Evolutionary conservation across 192 early-diverging fungal genomes (phyloP).

Genomic region (Podila clonocystis): DNA sequence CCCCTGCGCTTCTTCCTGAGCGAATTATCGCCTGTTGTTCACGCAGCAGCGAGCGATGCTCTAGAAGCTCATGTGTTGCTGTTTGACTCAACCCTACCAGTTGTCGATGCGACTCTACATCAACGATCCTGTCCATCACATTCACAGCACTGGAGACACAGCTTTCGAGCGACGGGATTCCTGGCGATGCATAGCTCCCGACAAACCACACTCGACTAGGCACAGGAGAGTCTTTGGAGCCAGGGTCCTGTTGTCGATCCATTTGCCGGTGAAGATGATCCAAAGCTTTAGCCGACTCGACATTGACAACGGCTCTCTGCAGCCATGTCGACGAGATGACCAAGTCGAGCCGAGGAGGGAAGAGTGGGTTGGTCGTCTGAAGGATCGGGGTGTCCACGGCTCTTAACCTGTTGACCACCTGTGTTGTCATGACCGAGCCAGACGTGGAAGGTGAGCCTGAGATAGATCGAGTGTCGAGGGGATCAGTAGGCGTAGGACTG

Average conservation of each 20-base stretch:
- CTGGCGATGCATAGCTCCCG: slow-evolving; percentile 67
- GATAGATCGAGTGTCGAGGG: slow-evolving; percentile 1
- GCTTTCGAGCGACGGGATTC: slow-evolving; percentile 69
- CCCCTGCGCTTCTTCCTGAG: not conserved
- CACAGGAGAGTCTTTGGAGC: slow-evolving; percentile 23
- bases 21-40: not conserved
- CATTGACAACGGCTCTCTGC: slow-evolving; percentile 65
- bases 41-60: not conserved
- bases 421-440: slow-evolving; percentile 55
- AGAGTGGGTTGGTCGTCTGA: slow-evolving; percentile 71
- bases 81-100: slow-evolving; percentile 2
- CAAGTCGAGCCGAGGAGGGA: slow-evolving; percentile 45
- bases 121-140: slow-evolving; percentile 56
- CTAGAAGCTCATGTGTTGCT: not conserved
- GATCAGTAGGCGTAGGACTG: not conserved
- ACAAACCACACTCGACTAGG: slow-evolving; percentile 61
- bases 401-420: slow-evolving; percentile 58
- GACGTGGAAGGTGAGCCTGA: slow-evolving; percentile 18
- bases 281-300: slow-evolving; percentile 59
- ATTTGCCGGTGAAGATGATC: slow-evolving; percentile 54
- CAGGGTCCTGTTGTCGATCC: slow-evolving; percentile 15
- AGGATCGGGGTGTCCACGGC: slow-evolving; percentile 49
- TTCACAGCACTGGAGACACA: slow-evolving; percentile 67
- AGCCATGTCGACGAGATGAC: slow-evolving; percentile 55
- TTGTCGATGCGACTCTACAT: slow-evolving; percentile 18